Conservation (phyloP, 495 filamentous ascomycete species). For the Daldinia caldariorum region DNA sequence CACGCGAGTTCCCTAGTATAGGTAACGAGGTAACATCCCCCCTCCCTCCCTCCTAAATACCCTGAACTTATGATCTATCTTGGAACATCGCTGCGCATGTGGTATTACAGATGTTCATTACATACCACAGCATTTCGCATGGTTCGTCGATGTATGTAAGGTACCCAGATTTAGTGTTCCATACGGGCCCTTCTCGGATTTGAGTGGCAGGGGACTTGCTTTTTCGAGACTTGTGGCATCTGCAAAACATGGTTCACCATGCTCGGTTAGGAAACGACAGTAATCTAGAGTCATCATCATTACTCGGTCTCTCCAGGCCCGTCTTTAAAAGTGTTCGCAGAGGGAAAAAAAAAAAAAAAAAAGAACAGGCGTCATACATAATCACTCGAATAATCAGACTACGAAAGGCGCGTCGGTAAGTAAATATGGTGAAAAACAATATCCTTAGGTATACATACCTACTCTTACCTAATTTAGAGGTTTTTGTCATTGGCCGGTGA, state of each 20-base stretch:
- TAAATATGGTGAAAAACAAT: not conserved
- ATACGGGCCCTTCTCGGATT: constrained; percentile 25
- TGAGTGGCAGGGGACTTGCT: constrained; percentile 21
- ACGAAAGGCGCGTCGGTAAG: not conserved
- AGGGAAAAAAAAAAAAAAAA: not conserved
- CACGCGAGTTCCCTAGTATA: not conserved
- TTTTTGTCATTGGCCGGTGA: constrained; percentile 37
- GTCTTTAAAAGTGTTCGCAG: not conserved
- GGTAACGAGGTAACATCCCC: not conserved
- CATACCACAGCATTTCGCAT: constrained; percentile 10
- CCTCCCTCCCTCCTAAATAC: not conserved
- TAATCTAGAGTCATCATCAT: constrained; percentile 6
- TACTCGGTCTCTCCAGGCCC: constrained; percentile 25
- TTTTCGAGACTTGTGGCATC: constrained; percentile 18
- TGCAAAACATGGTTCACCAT: constrained; percentile 20
- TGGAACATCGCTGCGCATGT: constrained; percentile 8
- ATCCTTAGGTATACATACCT: constrained; percentile 14
- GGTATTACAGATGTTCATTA: constrained; percentile 14
- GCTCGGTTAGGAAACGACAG: constrained; percentile 29
- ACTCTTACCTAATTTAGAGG: constrained; percentile 20
- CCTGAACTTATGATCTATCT: constrained; percentile 6
- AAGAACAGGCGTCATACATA: too few species aligned
- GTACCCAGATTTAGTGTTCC: constrained; percentile 29
- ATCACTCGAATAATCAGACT: constrained; percentile 20
- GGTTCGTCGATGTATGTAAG: constrained; percentile 14